phyloP scores from a whole-genome alignment of 768 basidiomycete genomes.

The Psilocybe azurescens region DNA sequence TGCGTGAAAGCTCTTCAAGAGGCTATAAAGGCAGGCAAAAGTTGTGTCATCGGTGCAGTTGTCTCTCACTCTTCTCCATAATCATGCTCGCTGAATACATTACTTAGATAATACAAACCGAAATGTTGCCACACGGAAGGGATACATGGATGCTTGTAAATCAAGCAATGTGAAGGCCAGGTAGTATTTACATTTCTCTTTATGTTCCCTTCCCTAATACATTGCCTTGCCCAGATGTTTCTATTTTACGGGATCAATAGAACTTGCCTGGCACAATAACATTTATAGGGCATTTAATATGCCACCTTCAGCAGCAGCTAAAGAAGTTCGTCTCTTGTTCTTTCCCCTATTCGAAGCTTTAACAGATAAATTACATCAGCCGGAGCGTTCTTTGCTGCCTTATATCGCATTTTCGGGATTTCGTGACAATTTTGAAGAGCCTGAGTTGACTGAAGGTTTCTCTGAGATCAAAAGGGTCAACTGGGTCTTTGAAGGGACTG shows the following conservation, averaged over 20 bases:
- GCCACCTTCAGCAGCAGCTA: conserved; percentile 46
- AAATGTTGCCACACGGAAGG: conserved; percentile 65
- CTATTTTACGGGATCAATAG: conserved; percentile 73
- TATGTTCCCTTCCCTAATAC: neutral
- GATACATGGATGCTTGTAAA: conserved; percentile 73
- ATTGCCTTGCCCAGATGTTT: conserved; percentile 59
- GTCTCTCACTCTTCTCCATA: neutral
- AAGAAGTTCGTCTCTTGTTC: conserved; percentile 41
- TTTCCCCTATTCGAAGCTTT: neutral
- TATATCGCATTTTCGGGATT: conserved; percentile 65
- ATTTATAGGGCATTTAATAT: conserved; percentile 79
- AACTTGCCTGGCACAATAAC: conserved; percentile 94
- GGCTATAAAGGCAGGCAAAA: conserved; percentile 56
- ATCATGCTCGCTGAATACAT: neutral
- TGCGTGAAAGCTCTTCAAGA: conserved; percentile 72
- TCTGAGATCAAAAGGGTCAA: conserved; percentile 76
- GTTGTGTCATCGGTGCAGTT: conserved; percentile 77
- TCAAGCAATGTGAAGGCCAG: conserved; percentile 58
- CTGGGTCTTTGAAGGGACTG: conserved; percentile 80
- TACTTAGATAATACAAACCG: conserved; percentile 91
- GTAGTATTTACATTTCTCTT: conserved; percentile 36
- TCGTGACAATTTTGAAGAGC: conserved; percentile 68
- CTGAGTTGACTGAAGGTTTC: conserved; percentile 73
- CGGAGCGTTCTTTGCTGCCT: conserved; percentile 58
- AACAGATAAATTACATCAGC: conserved; percentile 32